Evolutionary conservation across 176 grass and related monocot genomes (phyloP).

Genomic region (Juncus effusus): DNA sequence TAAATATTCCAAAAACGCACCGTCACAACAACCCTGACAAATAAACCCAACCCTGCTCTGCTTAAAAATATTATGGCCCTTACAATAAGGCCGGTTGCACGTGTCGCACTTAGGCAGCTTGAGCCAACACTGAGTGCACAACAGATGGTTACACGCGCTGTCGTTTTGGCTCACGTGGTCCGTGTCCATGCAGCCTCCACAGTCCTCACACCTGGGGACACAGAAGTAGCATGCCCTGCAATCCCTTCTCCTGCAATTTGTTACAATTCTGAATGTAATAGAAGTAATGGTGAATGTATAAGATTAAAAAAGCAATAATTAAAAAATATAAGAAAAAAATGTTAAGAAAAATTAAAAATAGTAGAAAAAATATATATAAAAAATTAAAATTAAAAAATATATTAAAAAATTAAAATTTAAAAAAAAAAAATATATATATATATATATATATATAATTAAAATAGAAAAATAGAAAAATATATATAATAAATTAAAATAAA

Average conservation of each 20-base stretch:
- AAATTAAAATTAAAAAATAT: too few relatives aligned
- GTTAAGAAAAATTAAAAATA: too few relatives aligned
- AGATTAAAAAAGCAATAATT: slow-evolving; percentile 20
- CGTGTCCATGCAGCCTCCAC: slow-evolving; percentile 39
- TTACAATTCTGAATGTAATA: neutral
- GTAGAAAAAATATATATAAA: too few relatives aligned
- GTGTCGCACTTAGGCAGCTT: slow-evolving; percentile 59
- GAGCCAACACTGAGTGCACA: slow-evolving; percentile 80
- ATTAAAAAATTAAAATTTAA: too few relatives aligned
- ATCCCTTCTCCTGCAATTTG: slow-evolving; percentile 32
- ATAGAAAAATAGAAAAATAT: too few relatives aligned
- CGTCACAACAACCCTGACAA: slow-evolving; percentile 53
- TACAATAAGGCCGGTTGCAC: slow-evolving; percentile 81
- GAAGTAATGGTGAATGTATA: neutral
- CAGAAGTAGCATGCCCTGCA: slow-evolving; percentile 38
- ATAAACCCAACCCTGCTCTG: slow-evolving; percentile 38
- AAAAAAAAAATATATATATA: too few relatives aligned
- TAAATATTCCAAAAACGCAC: slow-evolving; percentile 15
- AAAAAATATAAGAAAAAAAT: neutral
- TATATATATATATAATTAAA: too few relatives aligned
- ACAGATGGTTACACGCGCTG: slow-evolving; percentile 60
- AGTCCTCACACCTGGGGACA: slow-evolving; percentile 39
- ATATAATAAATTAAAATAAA: too few relatives aligned
- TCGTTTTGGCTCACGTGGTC: slow-evolving; percentile 37
- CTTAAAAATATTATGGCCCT: slow-evolving; percentile 38